Evolutionary conservation across 2,329 filamentous ascomycete genomes (phyloP), one percentile per base, ranked within the genome.

Genomic region (Colletotrichum australisinense): DNA sequence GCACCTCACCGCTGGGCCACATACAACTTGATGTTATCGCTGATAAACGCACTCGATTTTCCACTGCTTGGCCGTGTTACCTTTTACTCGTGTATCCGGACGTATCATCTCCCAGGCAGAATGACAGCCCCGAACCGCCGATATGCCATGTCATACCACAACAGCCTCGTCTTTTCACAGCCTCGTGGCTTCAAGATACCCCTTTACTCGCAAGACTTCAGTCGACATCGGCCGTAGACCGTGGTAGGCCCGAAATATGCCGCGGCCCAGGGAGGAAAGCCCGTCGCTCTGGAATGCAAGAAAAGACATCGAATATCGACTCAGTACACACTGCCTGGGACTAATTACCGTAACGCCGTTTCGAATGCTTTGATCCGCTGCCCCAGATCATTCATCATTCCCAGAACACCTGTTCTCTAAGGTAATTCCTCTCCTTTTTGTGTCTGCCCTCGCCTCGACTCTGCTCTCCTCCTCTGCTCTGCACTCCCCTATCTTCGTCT

Each of bases 281-380:
- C 35, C 26, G 32, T 62, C 35, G 42, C 56, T 59, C 67, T 69
- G 67, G 67, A 38, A 71, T 73, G 67, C 71, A 73, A 70, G 71
- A 73, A 73, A 64, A 71, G 69, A 70, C 71, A 71, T 73, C 60
- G 71, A 73, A 73, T 73, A 73, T 70, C 67, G 68, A 74, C 69
- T 74, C 72, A 72, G 63, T 72, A 72, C 59, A 72, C 72, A 63
- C 67, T 74, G 72, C 72, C 72, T 74, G 69, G 69, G 68, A 74
- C 72, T 67, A 74, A 72, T 74, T 71, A 74, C 74, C 74, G 65
- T 74, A 74, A 75, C 74, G 74, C 74, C 74, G 65, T 74, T 72
- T 75, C 69, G 74, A 75, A 75, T 75, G 74, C 74, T 72, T 72
- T 73, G 67, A 75, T 75, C 74, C 74, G 74, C 74, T 75, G 38